A percentile compares a stretch with the other conserved stretches of the same genome.
Conservation (phyloP, 2,329 filamentous ascomycete species). For the Salinomyces thailandicus region DNA sequence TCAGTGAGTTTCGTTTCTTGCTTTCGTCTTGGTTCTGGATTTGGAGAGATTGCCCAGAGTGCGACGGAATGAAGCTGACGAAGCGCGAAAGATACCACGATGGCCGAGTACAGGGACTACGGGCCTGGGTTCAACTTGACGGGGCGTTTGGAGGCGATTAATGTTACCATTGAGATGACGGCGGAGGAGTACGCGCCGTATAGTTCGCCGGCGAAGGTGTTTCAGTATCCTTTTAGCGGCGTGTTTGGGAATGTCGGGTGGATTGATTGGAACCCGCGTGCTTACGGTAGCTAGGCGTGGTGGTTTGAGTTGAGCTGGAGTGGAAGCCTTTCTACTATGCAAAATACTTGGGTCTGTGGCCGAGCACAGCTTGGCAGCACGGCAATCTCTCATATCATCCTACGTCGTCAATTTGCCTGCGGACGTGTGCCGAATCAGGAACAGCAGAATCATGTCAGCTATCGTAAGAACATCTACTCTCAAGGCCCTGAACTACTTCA, state of each 20-base stretch:
- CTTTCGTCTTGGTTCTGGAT: too few species aligned
- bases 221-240: conserved; percentile 35
- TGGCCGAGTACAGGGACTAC: conserved; percentile 44
- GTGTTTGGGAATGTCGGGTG: conserved; percentile 37
- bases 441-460: too few species aligned
- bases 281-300: background rate
- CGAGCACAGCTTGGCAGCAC: too few species aligned
- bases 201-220: conserved; percentile 34
- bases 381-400: too few species aligned
- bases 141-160: conserved; percentile 30
- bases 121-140: conserved; percentile 47
- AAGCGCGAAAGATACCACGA: conserved; percentile 42
- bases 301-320: too few species aligned
- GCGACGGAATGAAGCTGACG: too few species aligned
- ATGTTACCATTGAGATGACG: conserved; percentile 40
- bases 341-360: too few species aligned
- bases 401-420: too few species aligned
- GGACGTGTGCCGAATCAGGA: too few species aligned
- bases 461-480: too few species aligned
- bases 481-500: conserved; percentile 1
- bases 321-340: too few species aligned
- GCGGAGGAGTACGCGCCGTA: conserved; percentile 29
- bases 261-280: conserved; percentile 33
- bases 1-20: conserved; percentile 18
- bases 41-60: too few species aligned